phyloP scores from a whole-genome alignment of 129 eudicot genomes.

The Ambrosia artemisiifolia region DNA sequence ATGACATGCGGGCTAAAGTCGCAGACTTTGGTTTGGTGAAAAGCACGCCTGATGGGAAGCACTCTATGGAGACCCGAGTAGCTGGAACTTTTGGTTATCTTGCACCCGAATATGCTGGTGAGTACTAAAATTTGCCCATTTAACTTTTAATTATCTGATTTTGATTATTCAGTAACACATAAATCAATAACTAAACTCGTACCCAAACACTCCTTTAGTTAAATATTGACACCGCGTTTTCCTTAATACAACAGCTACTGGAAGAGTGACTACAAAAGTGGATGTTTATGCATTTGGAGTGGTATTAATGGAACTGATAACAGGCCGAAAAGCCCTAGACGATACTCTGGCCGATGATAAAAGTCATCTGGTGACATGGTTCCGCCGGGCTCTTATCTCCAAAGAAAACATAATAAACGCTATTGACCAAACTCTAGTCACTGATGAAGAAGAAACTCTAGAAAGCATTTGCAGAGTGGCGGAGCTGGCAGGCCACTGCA shows the following conservation, averaged over 20 bases:
- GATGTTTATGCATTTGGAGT: slow-evolving; percentile 21
- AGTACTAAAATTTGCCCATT: not conserved
- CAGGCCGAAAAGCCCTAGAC: slow-evolving; percentile 8
- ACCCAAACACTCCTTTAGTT: not conserved
- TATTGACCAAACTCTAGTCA: slow-evolving; percentile 1
- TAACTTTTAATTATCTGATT: not conserved
- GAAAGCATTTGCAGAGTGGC: slow-evolving; percentile 9
- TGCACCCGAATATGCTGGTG: slow-evolving; percentile 15
- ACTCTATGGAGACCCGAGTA: slow-evolving; percentile 1
- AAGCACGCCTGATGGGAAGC: slow-evolving; percentile 1
- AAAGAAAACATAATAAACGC: not conserved
- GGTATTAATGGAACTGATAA: slow-evolving; percentile 11
- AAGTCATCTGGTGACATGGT: slow-evolving; percentile 18
- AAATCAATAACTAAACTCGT: not conserved
- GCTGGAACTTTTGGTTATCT: slow-evolving; percentile 23
- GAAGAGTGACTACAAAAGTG: slow-evolving; percentile 18
- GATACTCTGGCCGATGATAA: not conserved
- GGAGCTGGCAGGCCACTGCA: not conserved
- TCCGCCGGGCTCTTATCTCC: not conserved
- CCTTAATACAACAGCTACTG: slow-evolving; percentile 12
- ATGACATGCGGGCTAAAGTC: slow-evolving; percentile 9
- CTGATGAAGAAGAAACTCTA: not conserved
- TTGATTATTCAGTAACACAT: not conserved
- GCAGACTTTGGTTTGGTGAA: slow-evolving; percentile 20
- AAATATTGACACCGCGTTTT: not conserved